These are phyloP conservation scores for Omphalotus guepiniiformis DNA, from an alignment of 768 basidiomycete genomes.

Conservation along the genomic window DNA sequence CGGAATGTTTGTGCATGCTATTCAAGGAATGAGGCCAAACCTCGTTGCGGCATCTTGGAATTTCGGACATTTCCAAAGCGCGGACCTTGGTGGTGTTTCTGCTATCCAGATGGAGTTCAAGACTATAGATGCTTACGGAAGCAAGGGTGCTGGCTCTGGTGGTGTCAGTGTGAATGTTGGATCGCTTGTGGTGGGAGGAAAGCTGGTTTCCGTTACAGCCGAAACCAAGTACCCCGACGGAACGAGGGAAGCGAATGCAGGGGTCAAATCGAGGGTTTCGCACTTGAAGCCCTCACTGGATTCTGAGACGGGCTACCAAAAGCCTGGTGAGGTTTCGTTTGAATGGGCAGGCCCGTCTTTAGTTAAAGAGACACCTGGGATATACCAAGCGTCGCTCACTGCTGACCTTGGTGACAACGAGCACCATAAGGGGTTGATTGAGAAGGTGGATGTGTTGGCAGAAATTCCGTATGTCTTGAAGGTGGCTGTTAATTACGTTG, in stretches of 20 bases:
- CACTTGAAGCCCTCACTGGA: constrained; percentile 64
- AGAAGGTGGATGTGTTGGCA: constrained; percentile 92
- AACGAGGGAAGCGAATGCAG: constrained; percentile 35
- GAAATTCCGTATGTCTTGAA: constrained; percentile 93
- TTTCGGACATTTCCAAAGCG: constrained; percentile 87
- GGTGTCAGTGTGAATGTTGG: constrained; percentile 85
- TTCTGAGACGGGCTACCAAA: constrained; percentile 75
- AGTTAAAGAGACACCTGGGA: constrained; percentile 44
- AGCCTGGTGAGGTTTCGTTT: constrained; percentile 65
- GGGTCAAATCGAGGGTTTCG: constrained; percentile 58
- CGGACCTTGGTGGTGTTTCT: constrained; percentile 66
- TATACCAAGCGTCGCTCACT: constrained; percentile 50
- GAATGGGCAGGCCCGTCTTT: constrained; percentile 77
- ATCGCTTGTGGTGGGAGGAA: constrained; percentile 74
- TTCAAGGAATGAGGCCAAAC: constrained; percentile 98
- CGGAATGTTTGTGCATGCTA: constrained; percentile 92
- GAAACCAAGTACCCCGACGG: constrained; percentile 77
- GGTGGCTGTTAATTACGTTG: constrained; percentile 89
- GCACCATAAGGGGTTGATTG: constrained; percentile 71
- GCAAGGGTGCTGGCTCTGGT: constrained; percentile 75
- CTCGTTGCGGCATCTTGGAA: constrained; percentile 93
- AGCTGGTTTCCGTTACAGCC: constrained; percentile 71
- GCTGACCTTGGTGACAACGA: constrained; percentile 55
- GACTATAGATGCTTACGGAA: constrained; percentile 76
- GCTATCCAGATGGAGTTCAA: constrained; percentile 96